These are phyloP conservation scores for Asparagopsis taxiformis DNA, from an alignment of 31 red algal species.

Conservation along the genomic window DNA sequence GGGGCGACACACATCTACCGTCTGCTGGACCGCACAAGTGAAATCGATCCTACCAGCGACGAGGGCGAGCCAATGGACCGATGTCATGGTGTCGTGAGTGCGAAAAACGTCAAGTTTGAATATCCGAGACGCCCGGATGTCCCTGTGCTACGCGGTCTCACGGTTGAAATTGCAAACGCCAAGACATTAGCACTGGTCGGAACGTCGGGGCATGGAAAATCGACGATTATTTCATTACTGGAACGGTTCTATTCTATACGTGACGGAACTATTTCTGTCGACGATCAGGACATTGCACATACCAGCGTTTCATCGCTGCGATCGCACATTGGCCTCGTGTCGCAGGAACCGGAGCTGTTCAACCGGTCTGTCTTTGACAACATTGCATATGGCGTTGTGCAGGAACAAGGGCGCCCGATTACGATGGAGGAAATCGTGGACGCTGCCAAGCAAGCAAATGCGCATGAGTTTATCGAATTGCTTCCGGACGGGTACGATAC, in stretches of 20 bases:
- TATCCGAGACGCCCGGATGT: slow-evolving; percentile 90
- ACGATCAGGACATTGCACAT: slow-evolving; percentile 42
- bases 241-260: slow-evolving; percentile 87
- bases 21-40: slow-evolving; percentile 60
- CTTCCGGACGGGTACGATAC: slow-evolving; percentile 86
- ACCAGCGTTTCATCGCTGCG: slow-evolving; percentile 55
- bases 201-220: slow-evolving; percentile 86
- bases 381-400: slow-evolving; percentile 74
- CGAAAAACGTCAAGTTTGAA: slow-evolving; percentile 76
- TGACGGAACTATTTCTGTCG: slow-evolving; percentile 61
- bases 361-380: slow-evolving; percentile 91
- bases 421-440: slow-evolving; percentile 63
- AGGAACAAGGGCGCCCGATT: slow-evolving; percentile 70
- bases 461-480: slow-evolving; percentile 74
- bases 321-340: slow-evolving; percentile 87
- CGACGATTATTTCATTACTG: slow-evolving; percentile 77
- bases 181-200: slow-evolving; percentile 95
- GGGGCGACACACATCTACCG: slow-evolving; percentile 78
- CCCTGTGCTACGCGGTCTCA: slow-evolving; percentile 78
- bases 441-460: slow-evolving; percentile 87
- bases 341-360: slow-evolving; percentile 96
- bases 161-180: slow-evolving; percentile 43
- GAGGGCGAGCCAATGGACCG: slow-evolving; percentile 18
- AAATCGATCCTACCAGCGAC: slow-evolving; percentile 57
- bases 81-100: slow-evolving; percentile 46